Evolutionary conservation across 495 filamentous ascomycete species (phyloP).

Genomic region (Aspergillus indologenus): DNA sequence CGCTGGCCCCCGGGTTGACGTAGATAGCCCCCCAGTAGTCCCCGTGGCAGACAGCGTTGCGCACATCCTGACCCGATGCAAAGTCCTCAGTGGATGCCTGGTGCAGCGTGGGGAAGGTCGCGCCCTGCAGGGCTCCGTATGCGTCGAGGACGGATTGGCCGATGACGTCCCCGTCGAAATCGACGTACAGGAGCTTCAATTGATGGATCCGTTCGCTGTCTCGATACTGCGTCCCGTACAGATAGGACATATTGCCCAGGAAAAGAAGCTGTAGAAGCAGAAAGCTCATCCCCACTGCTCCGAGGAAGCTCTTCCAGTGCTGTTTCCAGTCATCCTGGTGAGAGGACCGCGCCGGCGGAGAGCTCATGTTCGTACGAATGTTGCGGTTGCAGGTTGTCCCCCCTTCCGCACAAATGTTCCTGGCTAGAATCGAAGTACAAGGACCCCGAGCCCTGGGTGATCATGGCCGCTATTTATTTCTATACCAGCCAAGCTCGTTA

Average conservation of each 20-base stretch:
- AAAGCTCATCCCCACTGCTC: slow-evolving; percentile 1
- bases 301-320: background rate
- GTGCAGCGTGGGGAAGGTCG: slow-evolving; percentile 32
- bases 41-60: slow-evolving; percentile 32
- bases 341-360: no score
- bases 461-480: background rate
- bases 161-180: slow-evolving; percentile 47
- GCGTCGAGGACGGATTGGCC: slow-evolving; percentile 34
- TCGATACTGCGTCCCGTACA: slow-evolving; percentile 1
- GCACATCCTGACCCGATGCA: slow-evolving; percentile 20
- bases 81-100: slow-evolving; percentile 20
- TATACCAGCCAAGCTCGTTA: background rate
- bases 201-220: slow-evolving; percentile 2
- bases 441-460: no score
- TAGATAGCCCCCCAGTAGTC: slow-evolving; percentile 42
- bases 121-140: slow-evolving; percentile 30
- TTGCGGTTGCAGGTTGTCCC: no score
- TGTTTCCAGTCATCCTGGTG: no score
- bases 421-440: no score
- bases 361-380: no score
- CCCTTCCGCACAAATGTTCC: no score
- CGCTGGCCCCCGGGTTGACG: slow-evolving; percentile 25
- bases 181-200: slow-evolving; percentile 26
- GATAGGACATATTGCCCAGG: background rate
- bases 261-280: slow-evolving; percentile 1